Base-by-base conservation (phyloP, 1,139 yeast genomes). In the Kazachstania sp. region DNA sequence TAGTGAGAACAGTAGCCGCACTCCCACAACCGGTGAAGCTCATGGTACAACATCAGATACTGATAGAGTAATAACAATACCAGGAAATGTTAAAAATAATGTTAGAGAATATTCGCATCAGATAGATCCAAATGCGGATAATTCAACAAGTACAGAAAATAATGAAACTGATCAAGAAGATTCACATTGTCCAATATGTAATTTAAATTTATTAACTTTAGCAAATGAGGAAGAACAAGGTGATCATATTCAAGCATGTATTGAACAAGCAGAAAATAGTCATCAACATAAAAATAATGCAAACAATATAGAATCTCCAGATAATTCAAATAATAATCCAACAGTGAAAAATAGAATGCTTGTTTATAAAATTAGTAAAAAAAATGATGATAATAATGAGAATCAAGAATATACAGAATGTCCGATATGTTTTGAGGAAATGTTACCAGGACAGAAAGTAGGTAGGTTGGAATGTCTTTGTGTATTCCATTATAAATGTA, bases 401-500 rank as follows among this genome's bases (percentile, higher is more conserved):
- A 20, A 29, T 4, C 37, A n/a, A 19, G 30, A 16, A 35, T 81
- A 75, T 37, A 73, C 74, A 41, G 98, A 92, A 63, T 92, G 99
- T 66, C 92, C 88, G 9, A 90, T 92, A 38, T 92, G 99, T 63
- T 77, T 90, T 54, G 98, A 92, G 61, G 95, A 86, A 32, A 78
- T 90, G 63, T 70, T 70, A 45, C 86, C 88, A 0, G 96, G 95
- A 3, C 94, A 88, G 50, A 83, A 82, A 58, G 94, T 94, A 15
- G 97, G 95, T 0, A 71, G 99, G 37, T 69, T 94, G 48, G 98
- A 92, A 64, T 94, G 98, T 64, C 73, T 94, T 26, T 94, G 99
- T 63, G 86, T 90, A 41, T 94, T 86, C 64, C 99, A 94, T 63
- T 87, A 88, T 63, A 71, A 75, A 54, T 92, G 98, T 65, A 92